Conservation (phyloP, 1,139 yeast species). For the Protomyces inundatus region DNA sequence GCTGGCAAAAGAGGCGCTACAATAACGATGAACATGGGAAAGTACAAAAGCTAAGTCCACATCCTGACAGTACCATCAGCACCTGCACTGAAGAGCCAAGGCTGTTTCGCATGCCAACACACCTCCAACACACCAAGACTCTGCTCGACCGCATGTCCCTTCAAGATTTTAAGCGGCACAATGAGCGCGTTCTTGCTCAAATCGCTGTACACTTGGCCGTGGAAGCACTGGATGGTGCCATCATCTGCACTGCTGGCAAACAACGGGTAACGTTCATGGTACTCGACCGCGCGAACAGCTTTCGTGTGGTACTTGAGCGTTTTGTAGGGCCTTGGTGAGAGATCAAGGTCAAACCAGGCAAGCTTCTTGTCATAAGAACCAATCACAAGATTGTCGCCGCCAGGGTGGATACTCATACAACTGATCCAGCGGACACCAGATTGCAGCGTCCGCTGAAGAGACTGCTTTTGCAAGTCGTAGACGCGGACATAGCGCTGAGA, state of each 20-base stretch:
- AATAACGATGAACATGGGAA: too few species aligned
- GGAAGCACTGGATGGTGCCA: constrained; percentile 89
- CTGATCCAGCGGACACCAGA: constrained; percentile 97
- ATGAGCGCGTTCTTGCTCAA: constrained; percentile 90
- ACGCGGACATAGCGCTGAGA: constrained; percentile 88
- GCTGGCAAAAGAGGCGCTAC: neutral
- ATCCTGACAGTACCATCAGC: constrained; percentile 94
- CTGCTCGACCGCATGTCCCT: constrained; percentile 78
- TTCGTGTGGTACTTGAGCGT: constrained; percentile 89
- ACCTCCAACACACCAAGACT: constrained; percentile 86
- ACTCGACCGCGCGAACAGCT: constrained; percentile 83
- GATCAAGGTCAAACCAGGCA: constrained; percentile 94
- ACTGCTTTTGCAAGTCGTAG: constrained; percentile 84
- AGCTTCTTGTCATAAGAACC: constrained; percentile 93
- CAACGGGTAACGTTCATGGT: constrained; percentile 82
- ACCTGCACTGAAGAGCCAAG: constrained; percentile 98
- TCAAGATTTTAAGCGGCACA: constrained; percentile 90
- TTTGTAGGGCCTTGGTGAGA: constrained; percentile 85
- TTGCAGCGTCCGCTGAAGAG: constrained; percentile 69
- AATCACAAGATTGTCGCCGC: constrained; percentile 86
- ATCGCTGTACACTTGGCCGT: constrained; percentile 94
- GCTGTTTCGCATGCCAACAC: constrained; percentile 96
- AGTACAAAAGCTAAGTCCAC: constrained; percentile 56
- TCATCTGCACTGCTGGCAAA: constrained; percentile 98
- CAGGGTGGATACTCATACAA: constrained; percentile 84